A percentile compares a stretch with the other conserved stretches of the same genome.
phyloP scores from a whole-genome alignment of 2,329 filamentous ascomycete species.

The Cytospora piceae region DNA sequence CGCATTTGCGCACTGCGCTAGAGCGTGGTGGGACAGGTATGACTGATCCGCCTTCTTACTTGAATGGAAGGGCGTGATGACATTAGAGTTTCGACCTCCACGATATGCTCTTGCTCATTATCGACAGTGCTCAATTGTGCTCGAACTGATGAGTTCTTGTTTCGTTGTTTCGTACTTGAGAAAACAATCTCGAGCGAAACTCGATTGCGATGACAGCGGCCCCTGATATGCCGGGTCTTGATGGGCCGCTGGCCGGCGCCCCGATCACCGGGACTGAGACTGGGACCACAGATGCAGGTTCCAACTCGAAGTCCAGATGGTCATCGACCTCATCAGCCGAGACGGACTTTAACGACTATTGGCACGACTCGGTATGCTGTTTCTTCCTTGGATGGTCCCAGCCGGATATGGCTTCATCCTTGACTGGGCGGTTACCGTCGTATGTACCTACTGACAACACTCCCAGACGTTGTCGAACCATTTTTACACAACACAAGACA shows the following conservation, averaged over 20 bases:
- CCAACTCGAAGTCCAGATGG: slow-evolving; percentile 25
- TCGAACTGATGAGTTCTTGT: slow-evolving; percentile 7
- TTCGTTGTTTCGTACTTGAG: not conserved
- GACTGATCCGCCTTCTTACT: slow-evolving; percentile 15
- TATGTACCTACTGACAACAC: slow-evolving; percentile 10
- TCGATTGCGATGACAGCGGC: not conserved
- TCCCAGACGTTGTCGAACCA: slow-evolving; percentile 24
- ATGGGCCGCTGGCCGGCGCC: slow-evolving; percentile 14
- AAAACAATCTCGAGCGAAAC: slow-evolving; percentile 4
- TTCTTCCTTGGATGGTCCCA: not conserved
- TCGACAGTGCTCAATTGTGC: slow-evolving; percentile 30
- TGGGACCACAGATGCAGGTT: slow-evolving; percentile 7
- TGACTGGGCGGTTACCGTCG: not conserved
- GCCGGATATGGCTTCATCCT: not conserved
- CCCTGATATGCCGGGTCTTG: slow-evolving; percentile 19
- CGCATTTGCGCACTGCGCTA: slow-evolving; percentile 5
- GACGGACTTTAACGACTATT: slow-evolving; percentile 27
- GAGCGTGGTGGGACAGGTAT: slow-evolving; percentile 22
- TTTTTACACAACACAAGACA: slow-evolving; percentile 31
- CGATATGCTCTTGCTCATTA: slow-evolving; percentile 22
- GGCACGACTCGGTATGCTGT: slow-evolving; percentile 28
- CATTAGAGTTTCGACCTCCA: not conserved
- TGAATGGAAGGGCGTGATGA: slow-evolving; percentile 13
- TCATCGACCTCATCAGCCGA: slow-evolving; percentile 28
- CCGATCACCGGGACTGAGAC: slow-evolving; percentile 4